A percentile compares a stretch with the other conserved stretches of the same genome.
These are phyloP conservation scores for Teunomyces tritomae DNA, from an alignment of 805 yeast species.

Conservation along the genomic window DNA sequence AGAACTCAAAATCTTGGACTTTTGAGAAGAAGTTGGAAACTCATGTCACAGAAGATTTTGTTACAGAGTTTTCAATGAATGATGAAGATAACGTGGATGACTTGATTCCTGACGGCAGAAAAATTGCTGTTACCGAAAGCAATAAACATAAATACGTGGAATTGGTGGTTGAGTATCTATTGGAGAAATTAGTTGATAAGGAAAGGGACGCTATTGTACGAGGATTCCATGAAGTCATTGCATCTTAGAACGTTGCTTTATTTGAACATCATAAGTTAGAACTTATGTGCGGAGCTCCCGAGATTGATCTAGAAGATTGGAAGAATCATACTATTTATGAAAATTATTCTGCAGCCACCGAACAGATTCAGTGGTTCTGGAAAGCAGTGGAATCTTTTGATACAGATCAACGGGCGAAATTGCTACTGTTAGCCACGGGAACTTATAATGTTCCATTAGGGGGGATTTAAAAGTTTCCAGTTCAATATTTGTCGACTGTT, in stretches of 20 bases:
- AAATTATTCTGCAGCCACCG: slow-evolving; percentile 77
- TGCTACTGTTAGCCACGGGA: slow-evolving; percentile 95
- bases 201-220: slow-evolving; percentile 81
- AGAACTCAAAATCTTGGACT: slow-evolving; percentile 36
- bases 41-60: slow-evolving; percentile 83
- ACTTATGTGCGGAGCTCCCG: slow-evolving; percentile 91
- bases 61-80: slow-evolving; percentile 90
- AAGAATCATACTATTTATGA: slow-evolving; percentile 76
- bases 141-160: slow-evolving; percentile 89
- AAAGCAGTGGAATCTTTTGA: slow-evolving; percentile 93
- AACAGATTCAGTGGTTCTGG: slow-evolving; percentile 97
- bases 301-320: slow-evolving; percentile 96
- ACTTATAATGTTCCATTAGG: slow-evolving; percentile 93
- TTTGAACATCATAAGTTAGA: slow-evolving; percentile 96
- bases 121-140: slow-evolving; percentile 83
- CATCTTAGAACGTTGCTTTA: slow-evolving; percentile 74
- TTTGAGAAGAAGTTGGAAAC: slow-evolving; percentile 69
- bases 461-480: slow-evolving; percentile 89
- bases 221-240: slow-evolving; percentile 90
- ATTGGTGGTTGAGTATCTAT: slow-evolving; percentile 79
- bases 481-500: slow-evolving; percentile 89
- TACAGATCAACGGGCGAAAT: slow-evolving; percentile 87
- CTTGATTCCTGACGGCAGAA: slow-evolving; percentile 73
- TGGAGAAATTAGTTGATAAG: slow-evolving; percentile 77
- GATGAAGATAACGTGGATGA: slow-evolving; percentile 85